Percentiles rank a stretch among this genome's conserved stretches.
phyloP scores from a whole-genome alignment of 306 rosid species.

The Betula pendula region DNA sequence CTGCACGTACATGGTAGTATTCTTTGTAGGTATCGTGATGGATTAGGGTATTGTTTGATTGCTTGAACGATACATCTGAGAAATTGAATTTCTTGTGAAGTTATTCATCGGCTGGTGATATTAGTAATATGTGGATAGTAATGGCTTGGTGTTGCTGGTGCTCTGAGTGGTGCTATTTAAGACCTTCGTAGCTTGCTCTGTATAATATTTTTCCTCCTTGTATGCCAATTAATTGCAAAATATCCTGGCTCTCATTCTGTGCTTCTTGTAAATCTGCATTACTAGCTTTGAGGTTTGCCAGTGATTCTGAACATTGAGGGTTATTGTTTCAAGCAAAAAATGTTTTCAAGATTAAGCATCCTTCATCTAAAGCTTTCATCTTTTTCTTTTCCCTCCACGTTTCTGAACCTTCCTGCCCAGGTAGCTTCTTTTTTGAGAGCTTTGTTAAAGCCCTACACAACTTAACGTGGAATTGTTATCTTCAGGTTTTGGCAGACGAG shows the following conservation, averaged over 20 bases:
- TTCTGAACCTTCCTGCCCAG: neutral
- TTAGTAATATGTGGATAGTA: neutral
- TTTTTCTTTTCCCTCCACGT: neutral
- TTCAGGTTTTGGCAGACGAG: constrained; percentile 82
- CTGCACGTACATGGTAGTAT: neutral
- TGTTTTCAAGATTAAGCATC: neutral
- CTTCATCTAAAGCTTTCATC: neutral
- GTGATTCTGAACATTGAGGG: neutral
- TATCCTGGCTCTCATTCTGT: neutral
- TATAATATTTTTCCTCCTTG: neutral
- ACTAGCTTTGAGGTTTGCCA: neutral
- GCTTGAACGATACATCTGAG: neutral
- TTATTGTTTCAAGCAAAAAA: neutral
- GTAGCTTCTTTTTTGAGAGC: constrained; percentile 1
- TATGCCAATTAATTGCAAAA: neutral
- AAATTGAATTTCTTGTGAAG: neutral
- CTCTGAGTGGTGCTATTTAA: neutral
- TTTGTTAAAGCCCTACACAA: constrained; percentile 21
- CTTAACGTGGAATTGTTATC: constrained; percentile 39
- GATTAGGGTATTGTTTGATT: neutral
- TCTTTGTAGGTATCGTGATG: neutral
- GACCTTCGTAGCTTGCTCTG: neutral
- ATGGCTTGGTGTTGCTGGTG: neutral
- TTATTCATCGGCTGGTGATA: neutral
- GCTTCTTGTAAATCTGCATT: neutral